These are phyloP conservation scores for Rhododendron kiyosumense DNA, from an alignment of 148 eudicot genomes.

Conservation along the genomic window DNA sequence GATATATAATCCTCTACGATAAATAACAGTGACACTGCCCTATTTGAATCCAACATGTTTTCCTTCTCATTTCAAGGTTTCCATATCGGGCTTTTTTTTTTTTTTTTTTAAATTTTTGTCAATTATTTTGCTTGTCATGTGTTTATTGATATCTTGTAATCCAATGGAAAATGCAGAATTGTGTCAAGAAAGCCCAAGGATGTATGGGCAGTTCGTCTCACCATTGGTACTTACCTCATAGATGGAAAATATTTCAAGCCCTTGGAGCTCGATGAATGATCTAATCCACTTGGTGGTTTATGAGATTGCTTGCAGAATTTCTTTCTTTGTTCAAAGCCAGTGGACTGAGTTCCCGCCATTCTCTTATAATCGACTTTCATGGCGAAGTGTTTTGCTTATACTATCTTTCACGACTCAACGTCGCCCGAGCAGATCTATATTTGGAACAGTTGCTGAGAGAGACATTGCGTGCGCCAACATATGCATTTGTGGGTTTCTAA, in stretches of 20 bases:
- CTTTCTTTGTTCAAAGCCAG: not conserved
- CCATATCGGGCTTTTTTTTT: not conserved
- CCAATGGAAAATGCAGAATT: conserved; percentile 39
- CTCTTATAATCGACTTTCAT: not conserved
- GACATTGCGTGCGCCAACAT: not conserved
- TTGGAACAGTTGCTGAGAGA: not conserved
- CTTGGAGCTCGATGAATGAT: conserved; percentile 41
- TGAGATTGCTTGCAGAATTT: not conserved
- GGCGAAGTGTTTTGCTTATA: not conserved
- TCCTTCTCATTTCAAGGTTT: not conserved
- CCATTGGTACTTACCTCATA: conserved; percentile 82
- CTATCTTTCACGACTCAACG: not conserved
- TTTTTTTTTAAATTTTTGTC: not conserved
- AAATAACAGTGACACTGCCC: not conserved
- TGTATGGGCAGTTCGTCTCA: conserved; percentile 86
- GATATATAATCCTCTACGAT: no score
- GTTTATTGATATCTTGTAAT: not conserved
- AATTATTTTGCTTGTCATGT: not conserved
- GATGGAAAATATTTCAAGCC: conserved; percentile 85
- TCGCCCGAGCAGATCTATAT: not conserved
- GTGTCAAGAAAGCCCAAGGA: conserved; percentile 87
- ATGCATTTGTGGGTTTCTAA: not conserved
- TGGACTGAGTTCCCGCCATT: not conserved
- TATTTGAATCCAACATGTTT: not conserved
- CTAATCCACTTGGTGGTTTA: not conserved